Evolutionary conservation across 768 basidiomycete species (phyloP).

Genomic region (Tulasnella sp.): DNA sequence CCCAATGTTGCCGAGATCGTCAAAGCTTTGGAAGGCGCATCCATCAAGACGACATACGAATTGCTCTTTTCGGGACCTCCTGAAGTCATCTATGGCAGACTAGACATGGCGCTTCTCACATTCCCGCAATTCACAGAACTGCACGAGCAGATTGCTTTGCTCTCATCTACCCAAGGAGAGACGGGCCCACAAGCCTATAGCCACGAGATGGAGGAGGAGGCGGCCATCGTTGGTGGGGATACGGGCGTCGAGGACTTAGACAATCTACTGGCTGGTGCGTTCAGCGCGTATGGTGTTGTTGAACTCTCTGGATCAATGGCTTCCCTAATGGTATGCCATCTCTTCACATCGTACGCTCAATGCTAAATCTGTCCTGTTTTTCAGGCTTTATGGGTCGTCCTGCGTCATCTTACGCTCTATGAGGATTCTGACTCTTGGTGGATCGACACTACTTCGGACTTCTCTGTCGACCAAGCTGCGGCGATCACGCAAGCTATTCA

Average conservation of each 20-base stretch:
- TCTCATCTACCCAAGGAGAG: background rate
- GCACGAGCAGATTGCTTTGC: background rate
- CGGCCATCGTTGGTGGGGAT: background rate
- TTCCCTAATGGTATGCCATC: background rate
- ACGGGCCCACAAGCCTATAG: background rate
- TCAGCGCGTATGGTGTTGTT: background rate
- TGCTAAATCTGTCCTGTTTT: background rate
- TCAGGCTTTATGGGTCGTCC: constrained; percentile 3
- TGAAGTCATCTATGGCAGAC: background rate
- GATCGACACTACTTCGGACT: constrained; percentile 11
- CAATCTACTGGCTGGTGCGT: background rate
- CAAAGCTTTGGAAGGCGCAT: background rate
- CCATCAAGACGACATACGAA: constrained; percentile 5
- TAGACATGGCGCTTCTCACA: background rate
- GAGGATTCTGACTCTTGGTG: constrained; percentile 4
- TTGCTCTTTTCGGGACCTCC: constrained; percentile 2
- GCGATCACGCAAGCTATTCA: background rate
- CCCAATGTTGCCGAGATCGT: background rate
- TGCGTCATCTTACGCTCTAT: constrained; percentile 8
- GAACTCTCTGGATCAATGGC: constrained; percentile 5
- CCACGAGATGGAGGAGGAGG: background rate
- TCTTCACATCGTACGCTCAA: no score
- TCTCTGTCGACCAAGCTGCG: constrained; percentile 10
- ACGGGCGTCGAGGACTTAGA: constrained; percentile 10
- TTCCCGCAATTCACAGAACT: background rate